Percentiles rank a stretch among this genome's conserved stretches.
Evolutionary conservation across 2,329 filamentous ascomycete genomes (phyloP).

Genomic region (Claviceps digitariae): DNA sequence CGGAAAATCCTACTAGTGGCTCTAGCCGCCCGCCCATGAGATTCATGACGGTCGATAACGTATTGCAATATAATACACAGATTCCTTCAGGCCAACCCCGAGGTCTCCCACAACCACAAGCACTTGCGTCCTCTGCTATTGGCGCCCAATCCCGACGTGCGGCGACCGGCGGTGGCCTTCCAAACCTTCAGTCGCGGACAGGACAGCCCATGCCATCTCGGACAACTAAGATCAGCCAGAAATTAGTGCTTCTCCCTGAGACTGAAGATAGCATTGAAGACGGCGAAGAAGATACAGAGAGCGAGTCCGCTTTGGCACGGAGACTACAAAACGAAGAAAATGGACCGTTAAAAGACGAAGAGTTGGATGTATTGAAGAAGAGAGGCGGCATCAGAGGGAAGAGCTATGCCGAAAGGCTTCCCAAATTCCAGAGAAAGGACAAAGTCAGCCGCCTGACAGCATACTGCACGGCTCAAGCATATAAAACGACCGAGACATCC

Average conservation of each 20-base stretch:
- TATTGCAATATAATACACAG: conserved; percentile 85
- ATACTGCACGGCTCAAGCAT: conserved; percentile 90
- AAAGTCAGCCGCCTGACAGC: conserved; percentile 84
- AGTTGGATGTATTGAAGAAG: conserved; percentile 50
- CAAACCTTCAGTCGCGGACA: conserved; percentile 27
- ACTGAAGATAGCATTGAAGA: conserved; percentile 46
- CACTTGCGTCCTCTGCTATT: conserved; percentile 10
- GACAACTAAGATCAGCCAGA: conserved; percentile 90
- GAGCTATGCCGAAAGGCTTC: conserved; percentile 85
- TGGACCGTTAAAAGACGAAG: conserved; percentile 52
- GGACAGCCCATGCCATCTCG: conserved; percentile 60
- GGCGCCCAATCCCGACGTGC: conserved; percentile 12
- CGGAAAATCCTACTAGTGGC: conserved; percentile 17
- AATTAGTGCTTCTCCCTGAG: conserved; percentile 88
- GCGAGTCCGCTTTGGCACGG: conserved; percentile 22
- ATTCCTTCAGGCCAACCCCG: conserved; percentile 90
- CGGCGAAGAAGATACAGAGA: conserved; percentile 45
- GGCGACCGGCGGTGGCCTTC: conserved; percentile 24
- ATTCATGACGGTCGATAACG: conserved; percentile 84
- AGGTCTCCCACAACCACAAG: conserved; percentile 42
- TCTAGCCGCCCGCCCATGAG: conserved; percentile 40
- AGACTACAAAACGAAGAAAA: conserved; percentile 43
- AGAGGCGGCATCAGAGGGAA: conserved; percentile 56
- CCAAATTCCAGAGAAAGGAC: conserved; percentile 75
- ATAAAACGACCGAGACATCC: conserved; percentile 78